Conservation (phyloP, 768 basidiomycete species). For the Bullera alba region DNA sequence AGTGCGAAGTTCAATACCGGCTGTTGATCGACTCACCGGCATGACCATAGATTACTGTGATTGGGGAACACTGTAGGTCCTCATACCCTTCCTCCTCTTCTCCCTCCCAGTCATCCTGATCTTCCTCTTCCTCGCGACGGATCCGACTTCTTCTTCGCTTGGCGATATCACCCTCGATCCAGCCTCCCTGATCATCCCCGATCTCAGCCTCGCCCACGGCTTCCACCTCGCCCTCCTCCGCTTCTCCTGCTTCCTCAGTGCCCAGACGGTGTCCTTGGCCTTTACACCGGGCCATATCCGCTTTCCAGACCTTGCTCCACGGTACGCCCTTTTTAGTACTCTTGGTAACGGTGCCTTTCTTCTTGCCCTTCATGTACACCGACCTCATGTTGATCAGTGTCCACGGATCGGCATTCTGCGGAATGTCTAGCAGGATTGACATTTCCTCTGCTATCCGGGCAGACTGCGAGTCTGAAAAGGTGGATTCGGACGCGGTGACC, state of each 20-base stretch:
- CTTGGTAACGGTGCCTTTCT: conserved; percentile 45
- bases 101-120: conserved; percentile 14
- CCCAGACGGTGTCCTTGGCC: conserved; percentile 52
- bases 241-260: conserved; percentile 30
- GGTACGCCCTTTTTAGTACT: conserved; percentile 55
- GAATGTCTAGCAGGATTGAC: conserved; percentile 59
- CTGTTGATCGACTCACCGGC: conserved; percentile 26
- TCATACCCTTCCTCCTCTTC: conserved; percentile 17
- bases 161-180: too few relatives aligned
- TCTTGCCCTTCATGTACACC: conserved; percentile 49
- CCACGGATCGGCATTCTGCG: conserved; percentile 74
- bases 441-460: conserved; percentile 49
- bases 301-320: conserved; percentile 67
- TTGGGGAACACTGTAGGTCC: conserved; percentile 29
- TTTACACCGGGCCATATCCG: conserved; percentile 40
- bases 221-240: conserved; percentile 14
- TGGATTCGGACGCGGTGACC: conserved; percentile 46
- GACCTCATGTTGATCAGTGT: conserved; percentile 66
- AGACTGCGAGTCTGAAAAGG: neutral
- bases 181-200: conserved; percentile 52
- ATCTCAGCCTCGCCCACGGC: conserved; percentile 47
- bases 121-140: too few relatives aligned
- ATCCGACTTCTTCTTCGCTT: too few relatives aligned
- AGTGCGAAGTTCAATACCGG: too few relatives aligned
- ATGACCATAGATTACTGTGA: conserved; percentile 80